Base-by-base conservation (phyloP, 257 asterid species). In the Fraxinus americana region DNA sequence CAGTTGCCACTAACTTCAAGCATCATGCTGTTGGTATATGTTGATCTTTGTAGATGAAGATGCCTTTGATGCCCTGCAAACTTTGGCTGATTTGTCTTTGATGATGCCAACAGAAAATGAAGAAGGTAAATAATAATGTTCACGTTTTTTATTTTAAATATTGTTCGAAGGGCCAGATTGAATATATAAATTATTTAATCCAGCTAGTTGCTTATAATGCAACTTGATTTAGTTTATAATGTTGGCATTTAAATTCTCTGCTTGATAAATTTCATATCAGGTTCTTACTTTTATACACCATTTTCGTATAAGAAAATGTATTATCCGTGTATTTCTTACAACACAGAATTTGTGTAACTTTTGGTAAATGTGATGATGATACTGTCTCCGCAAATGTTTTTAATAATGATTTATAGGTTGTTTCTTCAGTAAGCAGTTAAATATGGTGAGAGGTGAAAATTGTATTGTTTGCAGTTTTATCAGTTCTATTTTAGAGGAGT, bases 41-140 rank as follows among this genome's bases (percentile, higher is more conserved):
- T 69, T 79, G 77, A 35, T 83, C 71, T 87, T 80, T 84, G 86
- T 82, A 94, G 98, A 89, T 85, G 97, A 92, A 81, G 89, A 85
- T 45, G 90, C 89, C 63, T 91, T 92, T 83, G 97, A 86, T 73
- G 98, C 98, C 54, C 83, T 95, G 84, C 93, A 90, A 83, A 86
- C 96, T 71, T 88, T 95, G 82, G 97, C 97, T 78, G 95, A 93
- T 89, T 81, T 95, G 81, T 92, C 98, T 73, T 71, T 87, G 75
- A 85, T 90, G 97, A 89, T 91, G 96, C 93, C 94, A 41, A 77
- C 90, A 78, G 96, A 86, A 86, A 90, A 79, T 80, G 97, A 90
- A 80, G 92, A 86, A 68, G 99, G 99, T 91, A 86, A 36, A 87
- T 67, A 32, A 43, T 72, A 71, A 76, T 59, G 6, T 87, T 38